phyloP scores from a whole-genome alignment of 495 filamentous ascomycete species.

The Tuber umbilicatum region DNA sequence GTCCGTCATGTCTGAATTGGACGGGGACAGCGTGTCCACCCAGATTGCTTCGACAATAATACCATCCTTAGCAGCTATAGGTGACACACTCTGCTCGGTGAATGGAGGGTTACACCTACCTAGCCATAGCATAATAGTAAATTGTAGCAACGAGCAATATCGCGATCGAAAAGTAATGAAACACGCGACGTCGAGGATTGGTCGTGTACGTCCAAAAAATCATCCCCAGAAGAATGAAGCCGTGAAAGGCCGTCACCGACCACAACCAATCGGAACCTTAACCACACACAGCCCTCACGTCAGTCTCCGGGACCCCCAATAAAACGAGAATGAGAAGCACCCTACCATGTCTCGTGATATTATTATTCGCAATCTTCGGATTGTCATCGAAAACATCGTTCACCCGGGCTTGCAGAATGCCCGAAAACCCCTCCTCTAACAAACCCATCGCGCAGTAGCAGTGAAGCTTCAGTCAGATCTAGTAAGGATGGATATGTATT shows the following conservation, averaged over 20 bases:
- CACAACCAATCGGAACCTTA: constrained; percentile 50
- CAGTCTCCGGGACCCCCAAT: not conserved
- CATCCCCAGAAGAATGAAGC: constrained; percentile 44
- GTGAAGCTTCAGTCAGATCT: not conserved
- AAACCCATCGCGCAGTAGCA: not conserved
- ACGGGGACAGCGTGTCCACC: constrained; percentile 58
- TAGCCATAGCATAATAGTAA: constrained; percentile 59
- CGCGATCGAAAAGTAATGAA: constrained; percentile 62
- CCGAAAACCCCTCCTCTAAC: not conserved
- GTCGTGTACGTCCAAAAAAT: constrained; percentile 47
- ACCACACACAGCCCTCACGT: not conserved
- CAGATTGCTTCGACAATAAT: constrained; percentile 51
- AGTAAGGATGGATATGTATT: not conserved
- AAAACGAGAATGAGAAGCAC: constrained; percentile 43
- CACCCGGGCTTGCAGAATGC: not conserved
- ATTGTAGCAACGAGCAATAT: constrained; percentile 58
- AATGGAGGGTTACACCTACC: not conserved
- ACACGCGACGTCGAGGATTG: constrained; percentile 53
- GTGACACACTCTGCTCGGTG: not conserved
- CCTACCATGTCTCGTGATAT: constrained; percentile 53
- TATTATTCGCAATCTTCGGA: constrained; percentile 44
- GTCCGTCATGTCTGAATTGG: constrained; percentile 48
- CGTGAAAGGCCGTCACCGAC: constrained; percentile 52
- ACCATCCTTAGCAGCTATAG: not conserved
- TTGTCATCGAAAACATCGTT: constrained; percentile 27